Base-by-base conservation (phyloP, 176 grass and related monocot species). In the Aegilops sharonensis region DNA sequence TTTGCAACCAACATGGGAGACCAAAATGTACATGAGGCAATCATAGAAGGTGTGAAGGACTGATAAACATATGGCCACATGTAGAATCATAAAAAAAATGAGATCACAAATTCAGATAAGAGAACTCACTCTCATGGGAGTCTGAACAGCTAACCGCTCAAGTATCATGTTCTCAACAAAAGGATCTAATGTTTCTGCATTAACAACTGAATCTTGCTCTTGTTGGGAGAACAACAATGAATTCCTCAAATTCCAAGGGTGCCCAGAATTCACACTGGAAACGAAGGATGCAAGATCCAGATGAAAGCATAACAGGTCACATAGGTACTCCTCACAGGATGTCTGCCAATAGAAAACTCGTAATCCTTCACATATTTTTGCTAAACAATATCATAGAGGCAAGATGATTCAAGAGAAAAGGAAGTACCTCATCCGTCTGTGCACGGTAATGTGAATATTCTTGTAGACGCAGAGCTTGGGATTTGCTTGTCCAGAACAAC, bases 131-230 rank as follows among this genome's bases (percentile, higher is more conserved):
- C 84, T 98, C 78, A 98, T 95, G 75, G 96, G 93, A 79, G 93
- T 91, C 89, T 95, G 96, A 81, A 95, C 92, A 68, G 91, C 91
- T 85, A 98, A 45, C 65, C 90, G 89, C 79, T 98, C 92, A 80
- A 95, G 96, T 92, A 98, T 94, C 78, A 98, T 88, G 81, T 98
- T 98, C 79, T 98, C 93, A 34, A 95, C 96, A 92, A 98, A 98
- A 89, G 93, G 84, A 48, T 98, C 96, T 80, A 83, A 74, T 85
- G 90, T 88, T 67, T 82, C 91, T 81, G 69, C 84, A 73, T 72
- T 74, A 73, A 81, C 90, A 88, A 82, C 84, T 70, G 47, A 82
- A 88, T 81, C 81, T 79, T 91, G 85, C 52, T 86, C 85, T 61
- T 89, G 89, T 86, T 91, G 91, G 80, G 91, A 90, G 86, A 98